Base-by-base conservation (phyloP, 2,329 filamentous ascomycete species). In the Colletotrichum tabaci region DNA sequence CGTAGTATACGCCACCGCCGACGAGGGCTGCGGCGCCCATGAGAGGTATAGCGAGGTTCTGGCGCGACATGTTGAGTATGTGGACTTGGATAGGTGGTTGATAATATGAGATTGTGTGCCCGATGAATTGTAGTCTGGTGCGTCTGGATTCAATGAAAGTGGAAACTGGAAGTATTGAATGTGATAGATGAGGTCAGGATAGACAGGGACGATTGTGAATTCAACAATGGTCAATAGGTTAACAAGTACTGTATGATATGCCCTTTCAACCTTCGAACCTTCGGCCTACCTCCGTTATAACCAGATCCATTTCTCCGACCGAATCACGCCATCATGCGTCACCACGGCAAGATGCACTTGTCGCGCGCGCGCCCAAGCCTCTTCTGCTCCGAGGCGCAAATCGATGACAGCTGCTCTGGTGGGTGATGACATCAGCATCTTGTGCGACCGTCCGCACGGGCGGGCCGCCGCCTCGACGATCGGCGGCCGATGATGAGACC, bases 371-470 rank as follows among this genome's bases (percentile, higher is more conserved):
- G 65, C 46, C 52, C 40, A n/a, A 40, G 13, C 52, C 26, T 49
- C 40, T 16, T 47, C 47, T 61, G 58, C 42, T 69, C 40, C 47
- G 61, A 50, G 13, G 50, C 26, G 61, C 49, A 55, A 73, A 67
- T 74, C 73, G 64, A 74, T 74, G 73, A 74, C 73, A 57, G 63
- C 71, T 73, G 63, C 49, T 65, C 60, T 18, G 21, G 57, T 18
- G 38, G 60, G 16, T 21, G 60, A 74, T 74, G 73, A 74, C 71
- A 73, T 74, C 73, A 74, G 71, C 56, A 67, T 53, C 12, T 47
- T 30, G 65, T 44, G 42, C 23, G 49, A 53, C 35, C 23, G 49
- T 30, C 38, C 21, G 15, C 49, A 42, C 46, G 46, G 52, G 52
- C 38, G 67, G 61, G 42, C 26, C 26, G 38, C 23, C 50, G 18